Evolutionary conservation across 306 rosid genomes (phyloP).

Genomic region (Phaseolus lunatus): DNA sequence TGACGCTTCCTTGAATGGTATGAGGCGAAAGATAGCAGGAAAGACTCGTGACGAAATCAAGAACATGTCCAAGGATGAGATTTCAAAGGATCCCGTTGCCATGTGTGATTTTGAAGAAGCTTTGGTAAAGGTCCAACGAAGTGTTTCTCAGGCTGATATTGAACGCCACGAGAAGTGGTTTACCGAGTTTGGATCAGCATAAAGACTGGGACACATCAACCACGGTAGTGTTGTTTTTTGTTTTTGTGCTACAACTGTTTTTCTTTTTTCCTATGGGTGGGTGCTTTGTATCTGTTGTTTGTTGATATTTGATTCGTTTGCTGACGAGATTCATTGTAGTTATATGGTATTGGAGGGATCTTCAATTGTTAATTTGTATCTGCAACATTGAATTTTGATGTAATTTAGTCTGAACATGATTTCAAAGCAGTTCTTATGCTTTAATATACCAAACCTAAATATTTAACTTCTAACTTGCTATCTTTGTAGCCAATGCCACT

Average conservation of each 20-base stretch:
- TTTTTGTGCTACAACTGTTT: constrained; percentile 24
- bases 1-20: constrained; percentile 97
- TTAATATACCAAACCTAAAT: constrained; percentile 10
- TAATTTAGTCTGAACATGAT: constrained; percentile 42
- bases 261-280: constrained; percentile 4
- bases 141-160: constrained; percentile 91
- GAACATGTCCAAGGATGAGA: constrained; percentile 96
- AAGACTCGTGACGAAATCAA: constrained; percentile 98
- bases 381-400: constrained; percentile 32
- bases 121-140: constrained; percentile 83
- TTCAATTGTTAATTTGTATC: constrained; percentile 41
- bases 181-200: constrained; percentile 90
- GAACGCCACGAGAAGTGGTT: constrained; percentile 98
- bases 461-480: constrained; percentile 25
- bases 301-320: constrained; percentile 32
- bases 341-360: constrained; percentile 31
- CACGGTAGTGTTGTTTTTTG: constrained; percentile 14
- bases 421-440: constrained; percentile 15
- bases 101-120: constrained; percentile 99
- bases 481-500: neutral
- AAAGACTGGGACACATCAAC: constrained; percentile 20
- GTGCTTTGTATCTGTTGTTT: constrained; percentile 34
- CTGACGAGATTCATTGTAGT: constrained; percentile 27
- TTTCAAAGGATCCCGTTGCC: constrained; percentile 94
- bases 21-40: constrained; percentile 98